Conservation (phyloP, 768 basidiomycete genomes). For the Paxillus rubicundulus region DNA sequence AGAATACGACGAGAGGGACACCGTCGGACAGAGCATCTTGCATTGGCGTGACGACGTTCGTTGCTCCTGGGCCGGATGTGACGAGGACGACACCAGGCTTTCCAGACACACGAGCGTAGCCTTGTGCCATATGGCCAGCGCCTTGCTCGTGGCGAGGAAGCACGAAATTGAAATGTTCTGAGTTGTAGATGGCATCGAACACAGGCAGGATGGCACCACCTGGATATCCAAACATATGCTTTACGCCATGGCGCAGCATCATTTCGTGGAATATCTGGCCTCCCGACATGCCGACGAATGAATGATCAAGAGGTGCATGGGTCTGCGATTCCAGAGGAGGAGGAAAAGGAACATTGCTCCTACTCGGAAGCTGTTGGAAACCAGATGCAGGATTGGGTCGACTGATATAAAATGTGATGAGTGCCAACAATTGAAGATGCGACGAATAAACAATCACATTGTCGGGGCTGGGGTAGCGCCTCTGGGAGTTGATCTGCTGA, state of each 20-base stretch:
- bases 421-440: neutral
- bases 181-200: slow-evolving; percentile 99
- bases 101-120: slow-evolving; percentile 95
- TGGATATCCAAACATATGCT: slow-evolving; percentile 97
- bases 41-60: slow-evolving; percentile 97
- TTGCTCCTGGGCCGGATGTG: slow-evolving; percentile 96
- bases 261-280: slow-evolving; percentile 99
- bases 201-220: slow-evolving; percentile 98
- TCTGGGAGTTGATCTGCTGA: slow-evolving; percentile 64
- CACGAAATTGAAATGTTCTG: slow-evolving; percentile 90
- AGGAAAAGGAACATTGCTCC: slow-evolving; percentile 36
- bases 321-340: slow-evolving; percentile 37
- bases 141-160: slow-evolving; percentile 97
- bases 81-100: slow-evolving; percentile 98
- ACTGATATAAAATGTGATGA: slow-evolving; percentile 35
- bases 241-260: slow-evolving; percentile 96
- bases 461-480: slow-evolving; percentile 61
- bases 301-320: slow-evolving; percentile 62
- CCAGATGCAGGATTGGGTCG: slow-evolving; percentile 62
- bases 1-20: slow-evolving; percentile 91
- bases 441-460: slow-evolving; percentile 43
- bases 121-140: slow-evolving; percentile 98
- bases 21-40: slow-evolving; percentile 96
- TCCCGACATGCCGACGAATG: slow-evolving; percentile 92
- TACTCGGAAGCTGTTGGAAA: slow-evolving; percentile 50